Evolutionary conservation across 257 asterid genomes (phyloP), one percentile per base, ranked within the genome.

Genomic region (Solanum chilense): DNA sequence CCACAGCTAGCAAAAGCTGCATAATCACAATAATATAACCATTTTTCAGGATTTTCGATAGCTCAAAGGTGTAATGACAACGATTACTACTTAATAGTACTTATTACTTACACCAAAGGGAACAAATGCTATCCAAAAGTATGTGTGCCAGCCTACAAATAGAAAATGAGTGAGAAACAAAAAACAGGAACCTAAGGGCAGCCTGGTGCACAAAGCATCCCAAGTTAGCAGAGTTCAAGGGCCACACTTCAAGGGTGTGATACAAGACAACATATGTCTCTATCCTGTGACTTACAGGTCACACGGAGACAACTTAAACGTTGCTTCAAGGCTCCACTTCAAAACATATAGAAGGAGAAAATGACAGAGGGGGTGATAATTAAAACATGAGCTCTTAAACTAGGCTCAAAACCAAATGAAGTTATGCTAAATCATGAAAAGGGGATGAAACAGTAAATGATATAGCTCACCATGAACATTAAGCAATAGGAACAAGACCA

Each of bases 111-210:
- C 98, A 12, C 18, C 84, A 39, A 95, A 88, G n/a, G 97, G 98
- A 84, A 91, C 16, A 85, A 95, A 95, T 31, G 98, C 90, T 80
- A 94, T 91, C 96, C 96, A 95, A 77, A 95, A 94, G 82, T 95
- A 95, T 23, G 98, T 86, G 47, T 95, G 95, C 97, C 97, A 95
- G 83, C 98, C 98, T 93, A 91, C 84, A 89, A 68, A 74, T 29
- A 29, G 12, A 81, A 81, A 81, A 29, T 45, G 16, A 45, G 42
- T 27, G 69, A 47, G 7, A 49, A 78, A 29, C 16, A 23, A 80
- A 29, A 47, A 9, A 47, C 15, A 44, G 15, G 10, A 25, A 44
- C 0, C 25, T 25, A 64, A 64, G 10, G 10, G 0, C 21, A 68
- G 74, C 6, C 20, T 7, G 5, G 21, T 27, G 74, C 74, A 66